Conservation (phyloP, 345 rosid genomes). For the Salix viminalis region DNA sequence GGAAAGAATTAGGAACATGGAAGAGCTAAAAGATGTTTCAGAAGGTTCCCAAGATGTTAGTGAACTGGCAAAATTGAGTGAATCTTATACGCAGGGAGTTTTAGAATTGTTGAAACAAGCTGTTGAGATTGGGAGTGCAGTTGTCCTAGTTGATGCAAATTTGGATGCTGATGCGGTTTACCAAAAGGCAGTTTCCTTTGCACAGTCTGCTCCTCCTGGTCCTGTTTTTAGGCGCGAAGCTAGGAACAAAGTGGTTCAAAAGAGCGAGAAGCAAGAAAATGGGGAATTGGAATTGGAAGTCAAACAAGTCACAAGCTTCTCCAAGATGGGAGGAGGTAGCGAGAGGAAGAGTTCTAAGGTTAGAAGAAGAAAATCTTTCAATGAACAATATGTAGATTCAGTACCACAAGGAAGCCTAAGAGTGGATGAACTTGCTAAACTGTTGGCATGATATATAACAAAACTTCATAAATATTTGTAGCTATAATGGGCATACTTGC, state of each 20-base stretch:
- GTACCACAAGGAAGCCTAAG: slow-evolving; percentile 55
- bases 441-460: slow-evolving; percentile 20
- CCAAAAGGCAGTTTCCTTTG: slow-evolving; percentile 51
- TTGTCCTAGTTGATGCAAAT: slow-evolving; percentile 40
- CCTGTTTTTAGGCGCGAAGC: slow-evolving; percentile 48
- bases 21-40: slow-evolving; percentile 16
- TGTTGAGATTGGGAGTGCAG: slow-evolving; percentile 63
- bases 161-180: slow-evolving; percentile 62
- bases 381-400: slow-evolving; percentile 29
- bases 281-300: slow-evolving; percentile 20
- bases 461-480: too few species aligned
- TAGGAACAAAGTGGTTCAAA: slow-evolving; percentile 30
- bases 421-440: slow-evolving; percentile 85
- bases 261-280: slow-evolving; percentile 35
- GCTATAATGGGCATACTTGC: too few species aligned
- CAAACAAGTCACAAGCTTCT: slow-evolving; percentile 24
- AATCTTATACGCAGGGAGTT: slow-evolving; percentile 37
- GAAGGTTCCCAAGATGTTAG: slow-evolving; percentile 25
- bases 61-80: slow-evolving; percentile 7
- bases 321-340: slow-evolving; percentile 17
- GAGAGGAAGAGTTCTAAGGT: slow-evolving; percentile 16
- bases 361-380: slow-evolving; percentile 17
- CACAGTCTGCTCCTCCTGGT: slow-evolving; percentile 53
- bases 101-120: slow-evolving; percentile 57
- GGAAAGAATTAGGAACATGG: slow-evolving; percentile 7